These are phyloP conservation scores for Globisporangium solare DNA, from an alignment of 352 stramenopile genomes.

Conservation along the genomic window DNA sequence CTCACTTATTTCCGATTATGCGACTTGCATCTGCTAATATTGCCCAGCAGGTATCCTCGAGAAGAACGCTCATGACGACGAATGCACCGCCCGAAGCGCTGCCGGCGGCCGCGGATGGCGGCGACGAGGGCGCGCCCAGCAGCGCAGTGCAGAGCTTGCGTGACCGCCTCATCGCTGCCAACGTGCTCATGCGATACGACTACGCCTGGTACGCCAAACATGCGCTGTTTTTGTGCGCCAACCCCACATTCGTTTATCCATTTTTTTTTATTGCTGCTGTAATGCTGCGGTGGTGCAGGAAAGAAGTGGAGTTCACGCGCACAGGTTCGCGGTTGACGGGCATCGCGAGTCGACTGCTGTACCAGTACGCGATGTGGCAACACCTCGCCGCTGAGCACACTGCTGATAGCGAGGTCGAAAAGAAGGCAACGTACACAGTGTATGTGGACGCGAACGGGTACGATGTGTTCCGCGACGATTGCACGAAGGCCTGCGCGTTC, in stretches of 20 bases:
- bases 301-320: conserved; percentile 53
- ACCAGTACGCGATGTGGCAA: conserved; percentile 53
- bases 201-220: conserved; percentile 59
- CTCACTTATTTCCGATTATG: too few species aligned
- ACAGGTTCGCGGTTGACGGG: conserved; percentile 47
- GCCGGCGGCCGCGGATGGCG: not conserved
- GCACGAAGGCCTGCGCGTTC: conserved; percentile 31
- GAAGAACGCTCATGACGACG: too few species aligned
- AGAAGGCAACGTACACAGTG: conserved; percentile 15
- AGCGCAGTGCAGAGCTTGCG: conserved; percentile 16
- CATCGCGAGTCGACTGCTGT: conserved; percentile 65
- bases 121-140: not conserved
- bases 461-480: conserved; percentile 30
- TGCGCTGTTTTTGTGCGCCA: not conserved
- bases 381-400: conserved; percentile 18
- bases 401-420: too few species aligned
- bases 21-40: too few species aligned
- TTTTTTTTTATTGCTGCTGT: conserved; percentile 4
- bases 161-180: conserved; percentile 39
- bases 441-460: conserved; percentile 57
- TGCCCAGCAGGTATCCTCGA: too few species aligned
- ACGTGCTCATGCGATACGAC: conserved; percentile 81
- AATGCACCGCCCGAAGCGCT: too few species aligned
- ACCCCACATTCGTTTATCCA: not conserved
- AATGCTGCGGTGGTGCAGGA: conserved; percentile 31